Conservation (phyloP, 2,329 filamentous ascomycete genomes). For the Fusarium proliferatum region DNA sequence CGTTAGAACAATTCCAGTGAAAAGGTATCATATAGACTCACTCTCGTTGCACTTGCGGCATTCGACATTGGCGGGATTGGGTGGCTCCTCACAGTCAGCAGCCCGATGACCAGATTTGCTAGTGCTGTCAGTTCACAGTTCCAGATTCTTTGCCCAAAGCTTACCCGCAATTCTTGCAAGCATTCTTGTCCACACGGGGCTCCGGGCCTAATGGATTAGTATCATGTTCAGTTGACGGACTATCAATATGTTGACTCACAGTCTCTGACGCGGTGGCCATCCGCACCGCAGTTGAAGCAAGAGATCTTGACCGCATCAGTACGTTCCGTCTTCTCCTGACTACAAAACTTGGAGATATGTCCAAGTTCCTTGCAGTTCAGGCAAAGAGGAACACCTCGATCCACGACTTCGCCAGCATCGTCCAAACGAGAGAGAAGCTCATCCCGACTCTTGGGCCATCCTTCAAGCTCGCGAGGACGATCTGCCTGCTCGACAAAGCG, state of each 20-base stretch:
- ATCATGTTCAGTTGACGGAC: not conserved
- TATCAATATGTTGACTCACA: conserved; percentile 61
- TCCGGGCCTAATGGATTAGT: conserved; percentile 58
- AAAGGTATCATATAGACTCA: conserved; percentile 50
- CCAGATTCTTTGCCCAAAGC: conserved; percentile 11
- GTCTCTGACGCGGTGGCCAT: conserved; percentile 75
- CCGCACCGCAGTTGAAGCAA: conserved; percentile 73
- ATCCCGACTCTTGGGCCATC: conserved; percentile 68
- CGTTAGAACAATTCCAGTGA: conserved; percentile 5
- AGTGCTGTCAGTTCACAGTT: conserved; percentile 18
- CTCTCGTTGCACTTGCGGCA: conserved; percentile 74
- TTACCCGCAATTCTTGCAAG: conserved; percentile 75
- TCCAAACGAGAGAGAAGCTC: conserved; percentile 73
- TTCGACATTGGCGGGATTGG: conserved; percentile 71
- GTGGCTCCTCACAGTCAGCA: conserved; percentile 67
- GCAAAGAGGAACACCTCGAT: conserved; percentile 70
- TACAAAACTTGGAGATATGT: conserved; percentile 70
- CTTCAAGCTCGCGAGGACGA: conserved; percentile 67
- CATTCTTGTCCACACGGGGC: conserved; percentile 72
- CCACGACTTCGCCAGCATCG: conserved; percentile 72
- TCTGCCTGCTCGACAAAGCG: conserved; percentile 68
- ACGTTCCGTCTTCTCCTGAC: conserved; percentile 65
- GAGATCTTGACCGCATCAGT: conserved; percentile 59
- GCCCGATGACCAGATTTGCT: conserved; percentile 63
- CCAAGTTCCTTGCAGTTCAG: conserved; percentile 73